phyloP scores from a whole-genome alignment of 306 rosid species.

The Quercus alba region DNA sequence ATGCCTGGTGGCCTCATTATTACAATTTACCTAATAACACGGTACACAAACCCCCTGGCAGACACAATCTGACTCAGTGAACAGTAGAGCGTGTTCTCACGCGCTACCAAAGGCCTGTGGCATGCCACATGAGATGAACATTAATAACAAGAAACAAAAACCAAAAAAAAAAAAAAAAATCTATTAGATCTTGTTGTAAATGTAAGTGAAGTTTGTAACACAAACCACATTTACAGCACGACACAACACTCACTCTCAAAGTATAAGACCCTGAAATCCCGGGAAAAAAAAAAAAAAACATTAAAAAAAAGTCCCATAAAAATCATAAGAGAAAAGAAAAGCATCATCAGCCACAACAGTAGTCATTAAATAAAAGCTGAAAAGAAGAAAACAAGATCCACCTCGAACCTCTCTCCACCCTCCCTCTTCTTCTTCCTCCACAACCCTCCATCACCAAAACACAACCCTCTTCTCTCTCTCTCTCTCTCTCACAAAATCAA shows the following conservation, averaged over 20 bases:
- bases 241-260: constrained; percentile 33
- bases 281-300: constrained; percentile 23
- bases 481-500: background rate
- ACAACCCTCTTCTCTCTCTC: background rate
- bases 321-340: constrained; percentile 21
- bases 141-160: background rate
- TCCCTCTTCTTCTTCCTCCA: background rate
- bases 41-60: too few species aligned
- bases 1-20: too few species aligned
- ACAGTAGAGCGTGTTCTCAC: background rate
- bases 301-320: constrained; percentile 23
- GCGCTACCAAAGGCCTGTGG: background rate
- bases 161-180: background rate
- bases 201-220: too few species aligned
- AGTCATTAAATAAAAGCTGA: constrained; percentile 40
- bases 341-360: constrained; percentile 26
- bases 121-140: too few species aligned
- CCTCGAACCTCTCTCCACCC: constrained; percentile 86
- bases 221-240: too few species aligned
- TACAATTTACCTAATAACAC: too few species aligned
- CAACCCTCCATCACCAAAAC: background rate
- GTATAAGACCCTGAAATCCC: constrained; percentile 46
- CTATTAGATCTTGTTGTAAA: background rate
- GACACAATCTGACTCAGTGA: background rate
- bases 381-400: constrained; percentile 78